phyloP scores from a whole-genome alignment of 2,329 filamentous ascomycete species.

The Polytolypa hystricis region DNA sequence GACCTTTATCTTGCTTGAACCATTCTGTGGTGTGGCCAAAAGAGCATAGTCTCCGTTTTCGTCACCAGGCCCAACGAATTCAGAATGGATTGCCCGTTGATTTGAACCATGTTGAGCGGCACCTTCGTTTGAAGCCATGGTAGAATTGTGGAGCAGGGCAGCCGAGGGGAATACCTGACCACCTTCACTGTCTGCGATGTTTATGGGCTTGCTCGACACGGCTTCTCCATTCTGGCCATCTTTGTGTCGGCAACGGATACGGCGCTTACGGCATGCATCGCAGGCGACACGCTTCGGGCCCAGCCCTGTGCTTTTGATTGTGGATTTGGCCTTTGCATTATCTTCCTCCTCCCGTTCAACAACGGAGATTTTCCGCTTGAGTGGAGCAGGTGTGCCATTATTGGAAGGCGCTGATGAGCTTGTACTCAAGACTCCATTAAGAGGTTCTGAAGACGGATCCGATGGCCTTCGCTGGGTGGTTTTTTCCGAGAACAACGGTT shows the following conservation, averaged over 20 bases:
- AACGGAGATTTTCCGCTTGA: constrained; percentile 12
- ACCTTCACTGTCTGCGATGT: too few species aligned
- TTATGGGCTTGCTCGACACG: too few species aligned
- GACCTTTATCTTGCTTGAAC: constrained; percentile 16
- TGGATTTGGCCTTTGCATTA: constrained; percentile 3
- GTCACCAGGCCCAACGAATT: too few species aligned
- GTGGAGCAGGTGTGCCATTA: constrained; percentile 16
- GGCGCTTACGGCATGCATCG: constrained; percentile 50
- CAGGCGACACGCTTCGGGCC: constrained; percentile 51
- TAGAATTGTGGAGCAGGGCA: too few species aligned
- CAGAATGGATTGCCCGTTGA: too few species aligned
- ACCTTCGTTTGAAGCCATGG: too few species aligned
- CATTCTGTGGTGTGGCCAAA: constrained; percentile 1
- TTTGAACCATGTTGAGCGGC: background rate
- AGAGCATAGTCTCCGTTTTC: too few species aligned
- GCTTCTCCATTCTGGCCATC: constrained; percentile 33
- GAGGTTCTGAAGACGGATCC: constrained; percentile 16
- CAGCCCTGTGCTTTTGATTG: constrained; percentile 37
- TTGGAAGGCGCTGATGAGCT: constrained; percentile 15
- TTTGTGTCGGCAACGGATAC: constrained; percentile 54
- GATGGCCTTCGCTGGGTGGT: constrained; percentile 26
- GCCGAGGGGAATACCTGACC: too few species aligned
- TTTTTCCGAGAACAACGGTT: constrained; percentile 31
- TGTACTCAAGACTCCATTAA: constrained; percentile 10
- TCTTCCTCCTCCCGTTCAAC: constrained; percentile 19